Conservation (phyloP, 768 basidiomycete species). For the Cytidiella melzeri region DNA sequence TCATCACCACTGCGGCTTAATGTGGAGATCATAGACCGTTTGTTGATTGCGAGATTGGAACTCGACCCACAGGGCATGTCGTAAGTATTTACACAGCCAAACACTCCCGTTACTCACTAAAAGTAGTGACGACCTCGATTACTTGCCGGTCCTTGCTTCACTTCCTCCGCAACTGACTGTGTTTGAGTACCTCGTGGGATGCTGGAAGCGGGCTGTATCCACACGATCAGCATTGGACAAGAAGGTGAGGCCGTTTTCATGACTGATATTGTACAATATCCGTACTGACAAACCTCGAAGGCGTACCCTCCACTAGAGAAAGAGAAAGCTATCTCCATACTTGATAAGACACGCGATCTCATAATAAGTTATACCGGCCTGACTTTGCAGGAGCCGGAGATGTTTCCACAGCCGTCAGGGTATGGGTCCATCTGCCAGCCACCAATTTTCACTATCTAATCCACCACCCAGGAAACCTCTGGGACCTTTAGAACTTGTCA, state of each 20-base stretch:
- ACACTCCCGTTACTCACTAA: conserved; percentile 7
- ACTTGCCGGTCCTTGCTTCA: conserved; percentile 65
- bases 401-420: conserved; percentile 89
- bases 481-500: conserved; percentile 78
- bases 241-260: conserved; percentile 40
- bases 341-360: conserved; percentile 76
- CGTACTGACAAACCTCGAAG: conserved; percentile 26
- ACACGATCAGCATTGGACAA: conserved; percentile 50
- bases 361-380: conserved; percentile 87
- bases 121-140: conserved; percentile 68
- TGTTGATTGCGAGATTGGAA: conserved; percentile 81
- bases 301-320: conserved; percentile 57
- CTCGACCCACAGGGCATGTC: conserved; percentile 67
- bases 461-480: conserved; percentile 46
- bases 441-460: not conserved
- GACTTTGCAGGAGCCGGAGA: conserved; percentile 83
- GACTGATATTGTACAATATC: not conserved
- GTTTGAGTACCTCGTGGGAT: conserved; percentile 85
- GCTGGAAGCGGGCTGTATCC: conserved; percentile 83
- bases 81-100: conserved; percentile 36
- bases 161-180: conserved; percentile 73
- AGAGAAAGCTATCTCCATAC: conserved; percentile 50
- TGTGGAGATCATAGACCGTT: conserved; percentile 61
- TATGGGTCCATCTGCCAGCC: conserved; percentile 28
- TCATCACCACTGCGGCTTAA: conserved; percentile 39